A percentile compares a stretch with the other conserved stretches of the same genome.
Conservation (phyloP, 495 filamentous ascomycete genomes). For the Xylaria acuta region DNA sequence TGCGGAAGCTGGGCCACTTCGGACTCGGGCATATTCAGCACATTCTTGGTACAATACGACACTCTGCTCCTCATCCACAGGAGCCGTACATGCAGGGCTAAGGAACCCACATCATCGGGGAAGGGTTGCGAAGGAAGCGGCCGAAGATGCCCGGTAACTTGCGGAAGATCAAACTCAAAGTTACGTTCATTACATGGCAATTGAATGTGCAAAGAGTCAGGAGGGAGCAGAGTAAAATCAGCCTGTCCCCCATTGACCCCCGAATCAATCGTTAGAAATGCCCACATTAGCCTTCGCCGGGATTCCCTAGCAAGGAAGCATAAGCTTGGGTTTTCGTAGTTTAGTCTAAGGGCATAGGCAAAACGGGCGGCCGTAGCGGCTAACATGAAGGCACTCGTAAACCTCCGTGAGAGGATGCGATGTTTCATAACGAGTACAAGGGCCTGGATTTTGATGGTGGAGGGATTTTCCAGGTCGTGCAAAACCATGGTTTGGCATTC, state of each 20-base stretch:
- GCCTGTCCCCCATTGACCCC: slow-evolving; percentile 51
- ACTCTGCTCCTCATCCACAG: slow-evolving; percentile 54
- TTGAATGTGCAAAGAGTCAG: slow-evolving; percentile 52
- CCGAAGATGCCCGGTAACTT: slow-evolving; percentile 51
- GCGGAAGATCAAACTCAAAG: slow-evolving; percentile 59
- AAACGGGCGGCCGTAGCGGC: slow-evolving; percentile 54
- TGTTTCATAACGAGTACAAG: slow-evolving; percentile 57
- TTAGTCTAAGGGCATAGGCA: slow-evolving; percentile 54
- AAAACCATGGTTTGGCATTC: slow-evolving; percentile 52
- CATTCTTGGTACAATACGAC: slow-evolving; percentile 49
- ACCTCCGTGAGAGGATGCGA: slow-evolving; percentile 52
- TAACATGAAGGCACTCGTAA: slow-evolving; percentile 56
- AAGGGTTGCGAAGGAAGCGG: slow-evolving; percentile 44
- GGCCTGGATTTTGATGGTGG: slow-evolving; percentile 54
- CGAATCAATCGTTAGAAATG: slow-evolving; percentile 56
- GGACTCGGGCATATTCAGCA: slow-evolving; percentile 39
- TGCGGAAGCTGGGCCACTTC: slow-evolving; percentile 49
- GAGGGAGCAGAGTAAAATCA: slow-evolving; percentile 54
- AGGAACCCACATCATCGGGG: slow-evolving; percentile 54
- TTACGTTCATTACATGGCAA: slow-evolving; percentile 60
- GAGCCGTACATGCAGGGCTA: slow-evolving; percentile 56
- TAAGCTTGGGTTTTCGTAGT: slow-evolving; percentile 54
- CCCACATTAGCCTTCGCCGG: slow-evolving; percentile 59
- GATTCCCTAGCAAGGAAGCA: slow-evolving; percentile 58
- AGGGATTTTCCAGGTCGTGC: slow-evolving; percentile 52